Conservation (phyloP, 208 protist species). For the Crithidia fasciculata region DNA sequence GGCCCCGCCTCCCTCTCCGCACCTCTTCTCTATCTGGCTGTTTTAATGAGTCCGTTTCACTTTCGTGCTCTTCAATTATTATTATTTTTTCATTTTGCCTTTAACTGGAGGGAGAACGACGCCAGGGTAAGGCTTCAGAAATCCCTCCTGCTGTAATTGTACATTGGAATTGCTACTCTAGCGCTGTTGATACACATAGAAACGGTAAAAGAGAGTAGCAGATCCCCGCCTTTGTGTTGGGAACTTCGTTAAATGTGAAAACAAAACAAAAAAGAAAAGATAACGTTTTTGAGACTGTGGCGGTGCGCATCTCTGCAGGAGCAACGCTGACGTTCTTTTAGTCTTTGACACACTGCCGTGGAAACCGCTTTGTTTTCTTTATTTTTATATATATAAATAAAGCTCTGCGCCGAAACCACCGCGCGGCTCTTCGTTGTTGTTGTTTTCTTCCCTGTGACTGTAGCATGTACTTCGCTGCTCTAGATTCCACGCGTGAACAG, state of each 20-base stretch:
- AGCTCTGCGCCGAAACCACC: no score
- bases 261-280: conserved; percentile 6
- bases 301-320: background rate
- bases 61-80: no score
- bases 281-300: background rate
- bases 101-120: no score
- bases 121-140: no score
- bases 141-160: background rate
- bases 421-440: background rate
- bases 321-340: background rate
- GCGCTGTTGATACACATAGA: background rate
- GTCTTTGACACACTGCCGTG: background rate
- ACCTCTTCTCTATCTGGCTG: no score
- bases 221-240: no score
- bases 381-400: background rate
- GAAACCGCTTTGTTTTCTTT: background rate
- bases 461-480: background rate
- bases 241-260: background rate
- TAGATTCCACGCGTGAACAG: no score
- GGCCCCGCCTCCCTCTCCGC: background rate
- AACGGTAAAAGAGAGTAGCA: background rate
- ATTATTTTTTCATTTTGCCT: background rate
- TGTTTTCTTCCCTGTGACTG: background rate
- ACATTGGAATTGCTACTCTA: background rate
- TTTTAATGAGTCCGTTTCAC: no score